Evolutionary conservation across 306 rosid genomes (phyloP), one percentile per base, ranked within the genome.

Genomic region (Carpinus fangiana): DNA sequence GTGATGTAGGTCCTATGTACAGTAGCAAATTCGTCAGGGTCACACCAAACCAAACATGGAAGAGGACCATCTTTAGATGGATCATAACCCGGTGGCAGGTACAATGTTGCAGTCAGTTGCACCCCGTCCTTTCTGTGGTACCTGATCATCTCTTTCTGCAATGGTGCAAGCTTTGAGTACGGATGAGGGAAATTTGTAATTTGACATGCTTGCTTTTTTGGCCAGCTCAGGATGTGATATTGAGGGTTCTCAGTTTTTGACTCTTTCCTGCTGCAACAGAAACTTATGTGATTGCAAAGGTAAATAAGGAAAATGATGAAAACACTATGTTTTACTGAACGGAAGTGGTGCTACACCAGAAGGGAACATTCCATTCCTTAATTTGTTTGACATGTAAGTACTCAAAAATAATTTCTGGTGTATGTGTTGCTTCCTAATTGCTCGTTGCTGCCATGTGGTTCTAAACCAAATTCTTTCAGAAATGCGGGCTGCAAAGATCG

Each of bases 61-160:
- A 95, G 89, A 82, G 98, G 92, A 52, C 99, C 99, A 75, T 95
- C 98, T 72, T 82, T 86, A 76, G 96, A 82, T 53, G 99, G 92
- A 85, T 90, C 88, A 81, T 93, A 95, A 55, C 86, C 86, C 17
- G 99, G 98, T 68, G 99, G 99, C 83, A 93, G 89, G 84, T 95
- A 93, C 69, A 95, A 78, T 26, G 99, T 95, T 75, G 99, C 99
- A 66, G 99, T 95, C 21, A 95, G 89, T 82, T 93, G 98, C 80
- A 95, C 98, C 65, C 99, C 99, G 52, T 95, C 99, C 86, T 95
- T 95, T 74, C 99, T 93, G 83, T 93, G 88, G 82, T 95, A 95
- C 80, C 93, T 91, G 60, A 95, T 77, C 99, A 95, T 91, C 93
- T 95, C 96, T 84, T 95, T 95, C 89, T 95, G 98, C 88, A 95